A percentile compares a stretch with the other conserved stretches of the same genome.
Conservation (phyloP, 2,329 filamentous ascomycete species). For the Emydomyces testavorans region DNA sequence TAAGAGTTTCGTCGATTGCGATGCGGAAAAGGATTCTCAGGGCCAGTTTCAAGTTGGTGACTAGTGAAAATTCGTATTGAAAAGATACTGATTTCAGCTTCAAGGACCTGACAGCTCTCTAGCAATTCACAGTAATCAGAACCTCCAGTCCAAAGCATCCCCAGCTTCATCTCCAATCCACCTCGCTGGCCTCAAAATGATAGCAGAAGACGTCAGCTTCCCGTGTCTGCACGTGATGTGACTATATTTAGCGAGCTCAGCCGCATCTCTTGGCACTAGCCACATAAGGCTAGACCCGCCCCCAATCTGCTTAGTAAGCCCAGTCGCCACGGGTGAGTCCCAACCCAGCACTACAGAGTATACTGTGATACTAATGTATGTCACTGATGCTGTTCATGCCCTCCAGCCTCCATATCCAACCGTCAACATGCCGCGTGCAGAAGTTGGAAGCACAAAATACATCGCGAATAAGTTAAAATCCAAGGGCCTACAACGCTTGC, state of each 20-base stretch:
- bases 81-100: background rate
- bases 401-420: background rate
- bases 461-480: conserved; percentile 84
- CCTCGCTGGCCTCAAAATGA: background rate
- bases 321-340: background rate
- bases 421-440: conserved; percentile 70
- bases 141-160: background rate
- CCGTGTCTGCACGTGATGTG: background rate
- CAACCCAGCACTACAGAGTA: background rate
- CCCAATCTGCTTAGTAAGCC: background rate
- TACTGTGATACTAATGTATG: background rate
- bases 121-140: background rate
- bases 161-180: background rate
- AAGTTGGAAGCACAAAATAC: conserved; percentile 83
- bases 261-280: background rate
- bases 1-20: background rate
- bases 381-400: background rate
- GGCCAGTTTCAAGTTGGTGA: conserved; percentile 1
- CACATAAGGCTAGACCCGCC: background rate
- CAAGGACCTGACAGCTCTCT: background rate
- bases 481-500: conserved; percentile 56
- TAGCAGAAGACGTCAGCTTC: background rate
- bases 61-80: background rate
- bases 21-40: background rate
- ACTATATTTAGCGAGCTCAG: background rate